Conservation (phyloP, 306 rosid genomes). For the Pueraria montana region DNA sequence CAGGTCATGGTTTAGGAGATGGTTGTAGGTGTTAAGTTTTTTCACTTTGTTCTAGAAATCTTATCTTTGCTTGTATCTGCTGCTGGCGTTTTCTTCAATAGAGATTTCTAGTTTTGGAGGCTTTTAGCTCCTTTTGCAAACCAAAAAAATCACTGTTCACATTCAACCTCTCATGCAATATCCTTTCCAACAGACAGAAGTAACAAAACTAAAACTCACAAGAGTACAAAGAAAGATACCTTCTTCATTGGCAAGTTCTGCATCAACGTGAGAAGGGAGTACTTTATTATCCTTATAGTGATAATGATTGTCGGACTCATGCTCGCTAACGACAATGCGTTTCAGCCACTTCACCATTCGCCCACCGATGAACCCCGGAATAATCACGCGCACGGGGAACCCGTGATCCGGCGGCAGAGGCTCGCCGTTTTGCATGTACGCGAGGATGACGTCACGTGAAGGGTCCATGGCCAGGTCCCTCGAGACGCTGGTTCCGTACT, state of each 20-base stretch:
- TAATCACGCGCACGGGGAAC: slow-evolving; percentile 77
- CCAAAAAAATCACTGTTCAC: too few species aligned
- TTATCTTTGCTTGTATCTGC: too few species aligned
- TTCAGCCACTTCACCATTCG: slow-evolving; percentile 93
- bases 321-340: slow-evolving; percentile 67
- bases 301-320: slow-evolving; percentile 65
- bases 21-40: too few species aligned
- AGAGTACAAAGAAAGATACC: slow-evolving; percentile 58
- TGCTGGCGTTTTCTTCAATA: too few species aligned
- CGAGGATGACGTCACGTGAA: slow-evolving; percentile 73
- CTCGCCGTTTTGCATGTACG: slow-evolving; percentile 87
- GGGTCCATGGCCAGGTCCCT: slow-evolving; percentile 77
- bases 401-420: slow-evolving; percentile 79
- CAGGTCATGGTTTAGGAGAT: too few species aligned
- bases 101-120: too few species aligned
- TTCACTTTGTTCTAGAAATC: too few species aligned
- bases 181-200: too few species aligned
- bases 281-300: slow-evolving; percentile 80
- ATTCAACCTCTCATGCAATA: too few species aligned
- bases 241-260: slow-evolving; percentile 79
- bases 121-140: too few species aligned
- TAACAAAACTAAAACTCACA: too few species aligned
- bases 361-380: slow-evolving; percentile 87
- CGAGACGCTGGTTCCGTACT: slow-evolving; percentile 76
- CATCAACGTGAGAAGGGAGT: slow-evolving; percentile 82